Percentiles rank a stretch among this genome's conserved stretches.
phyloP scores from a whole-genome alignment of 495 filamentous ascomycete genomes.

The Aspergillus homomorphus region DNA sequence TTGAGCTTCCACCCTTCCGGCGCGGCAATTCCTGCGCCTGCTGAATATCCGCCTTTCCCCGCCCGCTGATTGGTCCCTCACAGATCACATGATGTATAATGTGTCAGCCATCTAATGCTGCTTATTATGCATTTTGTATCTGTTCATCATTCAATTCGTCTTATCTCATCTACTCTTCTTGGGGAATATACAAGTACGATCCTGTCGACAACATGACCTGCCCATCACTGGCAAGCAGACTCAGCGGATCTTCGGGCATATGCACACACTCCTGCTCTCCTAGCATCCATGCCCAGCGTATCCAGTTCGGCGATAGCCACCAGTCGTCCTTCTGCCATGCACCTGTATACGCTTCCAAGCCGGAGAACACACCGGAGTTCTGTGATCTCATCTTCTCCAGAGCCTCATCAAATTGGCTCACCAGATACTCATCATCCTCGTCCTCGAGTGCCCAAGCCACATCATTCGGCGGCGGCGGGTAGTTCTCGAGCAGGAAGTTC shows the following conservation, averaged over 20 bases:
- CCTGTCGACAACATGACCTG: slow-evolving; percentile 31
- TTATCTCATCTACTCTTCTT: slow-evolving; percentile 14
- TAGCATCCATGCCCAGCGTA: slow-evolving; percentile 43
- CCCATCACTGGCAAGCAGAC: slow-evolving; percentile 20
- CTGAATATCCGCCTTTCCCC: slow-evolving; percentile 48
- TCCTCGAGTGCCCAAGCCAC: slow-evolving; percentile 29
- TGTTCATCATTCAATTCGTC: background rate
- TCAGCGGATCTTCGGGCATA: slow-evolving; percentile 37
- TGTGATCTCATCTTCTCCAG: slow-evolving; percentile 15
- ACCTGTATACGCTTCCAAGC: slow-evolving; percentile 18
- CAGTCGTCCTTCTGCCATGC: slow-evolving; percentile 23
- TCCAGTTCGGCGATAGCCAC: slow-evolving; percentile 43
- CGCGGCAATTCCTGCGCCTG: slow-evolving; percentile 45
- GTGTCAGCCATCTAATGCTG: slow-evolving; percentile 5
- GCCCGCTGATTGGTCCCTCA: slow-evolving; percentile 33
- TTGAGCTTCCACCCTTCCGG: slow-evolving; percentile 21
- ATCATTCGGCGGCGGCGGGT: slow-evolving; percentile 29
- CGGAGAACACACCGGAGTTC: slow-evolving; percentile 11
- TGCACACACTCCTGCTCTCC: slow-evolving; percentile 39
- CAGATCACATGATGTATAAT: slow-evolving; percentile 29
- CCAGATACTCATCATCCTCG: slow-evolving; percentile 27
- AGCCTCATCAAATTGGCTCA: slow-evolving; percentile 24
- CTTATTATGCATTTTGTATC: background rate
- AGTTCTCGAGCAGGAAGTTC: slow-evolving; percentile 36
- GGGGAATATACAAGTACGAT: slow-evolving; percentile 42